Conservation (phyloP, 2,329 filamentous ascomycete species). For the Sclerotinia trifoliorum region DNA sequence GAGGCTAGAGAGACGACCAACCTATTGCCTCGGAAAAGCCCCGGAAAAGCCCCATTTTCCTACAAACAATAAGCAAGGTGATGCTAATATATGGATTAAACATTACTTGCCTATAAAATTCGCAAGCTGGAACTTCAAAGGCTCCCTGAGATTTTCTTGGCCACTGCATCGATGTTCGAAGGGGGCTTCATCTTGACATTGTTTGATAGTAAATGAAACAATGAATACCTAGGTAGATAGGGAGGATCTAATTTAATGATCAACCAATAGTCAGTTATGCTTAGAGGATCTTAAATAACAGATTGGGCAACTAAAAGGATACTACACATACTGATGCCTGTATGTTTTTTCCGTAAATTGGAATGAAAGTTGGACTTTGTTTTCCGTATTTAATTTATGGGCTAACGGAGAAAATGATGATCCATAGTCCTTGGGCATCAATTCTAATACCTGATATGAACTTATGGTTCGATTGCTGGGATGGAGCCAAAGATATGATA, state of each 20-base stretch:
- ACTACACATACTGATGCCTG: not conserved
- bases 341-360: not conserved
- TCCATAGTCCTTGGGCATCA: not conserved
- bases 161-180: not conserved
- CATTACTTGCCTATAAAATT: not conserved
- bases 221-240: too few relatives aligned
- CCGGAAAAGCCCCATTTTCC: not conserved
- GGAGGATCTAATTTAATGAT: not conserved
- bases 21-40: not conserved
- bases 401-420: not conserved
- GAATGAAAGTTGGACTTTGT: not conserved
- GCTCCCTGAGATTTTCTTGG: not conserved
- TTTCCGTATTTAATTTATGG: not conserved
- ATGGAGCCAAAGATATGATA: not conserved
- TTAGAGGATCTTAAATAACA: not conserved
- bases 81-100: not conserved
- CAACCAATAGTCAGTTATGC: not conserved
- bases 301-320: not conserved
- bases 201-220: not conserved
- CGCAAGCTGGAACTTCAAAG: not conserved
- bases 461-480: not conserved
- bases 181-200: not conserved
- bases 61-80: not conserved
- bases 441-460: not conserved
- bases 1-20: not conserved